phyloP scores from a whole-genome alignment of 148 eudicot species.

The Vaccinium macrocarpon region DNA sequence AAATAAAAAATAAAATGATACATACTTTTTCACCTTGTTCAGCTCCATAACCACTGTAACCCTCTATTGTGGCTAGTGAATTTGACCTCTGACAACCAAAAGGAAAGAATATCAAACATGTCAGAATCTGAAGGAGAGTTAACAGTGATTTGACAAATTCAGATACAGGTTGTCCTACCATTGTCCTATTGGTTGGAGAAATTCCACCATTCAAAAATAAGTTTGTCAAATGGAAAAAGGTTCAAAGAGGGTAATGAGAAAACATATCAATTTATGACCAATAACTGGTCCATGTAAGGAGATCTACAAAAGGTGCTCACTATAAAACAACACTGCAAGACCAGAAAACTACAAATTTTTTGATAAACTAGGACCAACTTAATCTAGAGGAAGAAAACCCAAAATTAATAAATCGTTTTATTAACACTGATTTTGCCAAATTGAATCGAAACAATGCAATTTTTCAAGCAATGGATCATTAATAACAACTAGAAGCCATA shows the following conservation, averaged over 20 bases:
- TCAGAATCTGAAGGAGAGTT: background rate
- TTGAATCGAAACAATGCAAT: background rate
- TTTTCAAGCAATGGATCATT: background rate
- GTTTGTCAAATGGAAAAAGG: background rate
- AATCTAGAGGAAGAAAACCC: background rate
- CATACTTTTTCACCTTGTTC: conserved; percentile 79
- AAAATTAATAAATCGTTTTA: background rate
- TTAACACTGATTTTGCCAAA: background rate
- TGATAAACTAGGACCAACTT: background rate
- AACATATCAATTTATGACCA: background rate
- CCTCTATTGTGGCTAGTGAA: conserved; percentile 59
- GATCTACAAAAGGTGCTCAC: background rate
- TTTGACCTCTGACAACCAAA: conserved; percentile 39
- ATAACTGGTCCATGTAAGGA: background rate
- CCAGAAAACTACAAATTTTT: background rate
- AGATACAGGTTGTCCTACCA: background rate
- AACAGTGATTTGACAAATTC: background rate
- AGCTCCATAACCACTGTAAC: conserved; percentile 80
- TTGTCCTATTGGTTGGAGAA: background rate
- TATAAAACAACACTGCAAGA: background rate
- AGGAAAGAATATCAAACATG: background rate
- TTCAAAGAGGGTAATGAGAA: background rate
- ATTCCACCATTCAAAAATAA: background rate
- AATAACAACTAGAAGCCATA: background rate
- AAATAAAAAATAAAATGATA: background rate